Percentiles rank a stretch among this genome's conserved stretches.
phyloP scores from a whole-genome alignment of 2,329 filamentous ascomycete genomes.

The Acephala macrosclerotiorum region DNA sequence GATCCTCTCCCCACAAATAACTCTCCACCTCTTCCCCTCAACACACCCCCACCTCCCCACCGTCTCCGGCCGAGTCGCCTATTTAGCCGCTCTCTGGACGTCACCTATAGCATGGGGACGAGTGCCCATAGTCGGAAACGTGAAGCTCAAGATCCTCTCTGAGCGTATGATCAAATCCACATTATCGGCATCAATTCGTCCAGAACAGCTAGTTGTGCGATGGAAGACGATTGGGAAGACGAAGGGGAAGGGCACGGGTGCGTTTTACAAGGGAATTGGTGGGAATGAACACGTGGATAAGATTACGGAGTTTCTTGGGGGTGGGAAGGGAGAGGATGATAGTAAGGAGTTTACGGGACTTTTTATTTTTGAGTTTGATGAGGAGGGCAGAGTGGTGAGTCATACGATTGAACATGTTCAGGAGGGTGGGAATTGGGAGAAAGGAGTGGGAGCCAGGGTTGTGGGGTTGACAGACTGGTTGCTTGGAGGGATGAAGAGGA shows the following conservation, averaged over 20 bases:
- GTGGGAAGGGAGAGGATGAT: conserved; percentile 60
- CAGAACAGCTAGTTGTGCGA: conserved; percentile 87
- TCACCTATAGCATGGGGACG: conserved; percentile 96
- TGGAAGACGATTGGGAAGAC: conserved; percentile 77
- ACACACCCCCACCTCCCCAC: conserved; percentile 89
- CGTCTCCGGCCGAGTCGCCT: conserved; percentile 90
- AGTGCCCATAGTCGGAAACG: conserved; percentile 76
- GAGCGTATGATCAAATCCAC: conserved; percentile 74
- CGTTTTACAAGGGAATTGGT: conserved; percentile 51
- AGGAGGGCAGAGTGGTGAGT: conserved; percentile 80
- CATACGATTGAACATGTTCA: conserved; percentile 96
- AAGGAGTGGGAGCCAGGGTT: conserved; percentile 79
- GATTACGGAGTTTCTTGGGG: conserved; percentile 55
- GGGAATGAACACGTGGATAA: conserved; percentile 58
- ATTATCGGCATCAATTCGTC: conserved; percentile 44
- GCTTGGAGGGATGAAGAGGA: conserved; percentile 75
- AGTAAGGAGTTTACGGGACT: conserved; percentile 86
- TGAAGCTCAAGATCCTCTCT: conserved; percentile 84
- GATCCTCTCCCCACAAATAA: conserved; percentile 78
- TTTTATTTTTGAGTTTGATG: conserved; percentile 96
- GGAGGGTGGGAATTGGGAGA: conserved; percentile 83
- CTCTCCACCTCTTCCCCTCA: conserved; percentile 73
- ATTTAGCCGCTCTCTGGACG: conserved; percentile 94
- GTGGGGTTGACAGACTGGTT: conserved; percentile 96
- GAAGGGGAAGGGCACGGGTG: conserved; percentile 49